Base-by-base conservation (phyloP, 495 filamentous ascomycete species). In the Amniculicola lignicola region DNA sequence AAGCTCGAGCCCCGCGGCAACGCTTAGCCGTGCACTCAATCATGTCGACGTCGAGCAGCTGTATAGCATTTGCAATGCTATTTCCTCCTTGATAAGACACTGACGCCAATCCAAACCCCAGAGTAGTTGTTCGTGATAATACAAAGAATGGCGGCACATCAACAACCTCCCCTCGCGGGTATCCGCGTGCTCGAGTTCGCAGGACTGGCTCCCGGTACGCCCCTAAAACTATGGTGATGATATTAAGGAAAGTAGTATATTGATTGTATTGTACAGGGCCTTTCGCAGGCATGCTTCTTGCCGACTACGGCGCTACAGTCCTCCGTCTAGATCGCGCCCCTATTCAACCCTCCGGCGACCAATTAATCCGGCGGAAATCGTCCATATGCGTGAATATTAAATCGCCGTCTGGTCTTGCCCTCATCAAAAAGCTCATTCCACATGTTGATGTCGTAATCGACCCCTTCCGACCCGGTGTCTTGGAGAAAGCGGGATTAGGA, bases 101-200 rank as follows among this genome's bases (percentile, higher is more conserved):
- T n/a, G n/a, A n/a, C n/a, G n/a, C n/a, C n/a, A n/a, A n/a, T n/a
- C n/a, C n/a, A n/a, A n/a, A n/a, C n/a, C n/a, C n/a, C n/a, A n/a
- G n/a, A n/a, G n/a, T n/a, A n/a, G n/a, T n/a, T n/a, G n/a, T n/a
- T n/a, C n/a, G n/a, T n/a, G n/a, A n/a, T n/a, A n/a, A n/a, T n/a
- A n/a, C n/a, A n/a, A n/a, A n/a, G n/a, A 2, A 61, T 51, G 22
- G 25, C 46, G 16, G 22, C 39, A 15, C 28, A 47, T 23, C 63
- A 65, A 46, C 69, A 69, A 54, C 82, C 84, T 12, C 88, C 90
- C 10, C 78, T 97, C 25, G 71, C 77, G 7, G 88, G 87, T 40
- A 73, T 93, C 54, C 84, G 85, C 50, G 90, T 95, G 51, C 78
- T 96, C 24, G 91, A 96, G 72, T 85, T 96, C 57, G 90, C 88